Conservation (phyloP, 148 eudicot genomes). For the Simmondsia chinensis region DNA sequence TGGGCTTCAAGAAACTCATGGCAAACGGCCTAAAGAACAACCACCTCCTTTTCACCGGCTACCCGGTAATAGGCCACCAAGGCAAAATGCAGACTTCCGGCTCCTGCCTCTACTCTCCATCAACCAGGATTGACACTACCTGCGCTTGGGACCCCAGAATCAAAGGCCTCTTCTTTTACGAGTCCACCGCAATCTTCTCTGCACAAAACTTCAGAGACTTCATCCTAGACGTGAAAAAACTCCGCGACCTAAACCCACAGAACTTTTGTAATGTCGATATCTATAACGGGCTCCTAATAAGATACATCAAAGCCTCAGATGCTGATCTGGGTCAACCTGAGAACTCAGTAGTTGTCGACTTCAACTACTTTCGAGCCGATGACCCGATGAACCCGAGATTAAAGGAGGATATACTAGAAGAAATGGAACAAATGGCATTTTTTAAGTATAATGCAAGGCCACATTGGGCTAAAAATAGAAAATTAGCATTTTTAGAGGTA, state of each 20-base stretch:
- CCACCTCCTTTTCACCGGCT: conserved; percentile 48
- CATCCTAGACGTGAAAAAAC: conserved; percentile 43
- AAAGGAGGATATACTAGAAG: conserved; percentile 57
- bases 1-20: conserved; percentile 34
- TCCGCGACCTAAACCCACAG: conserved; percentile 37
- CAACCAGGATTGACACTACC: conserved; percentile 12
- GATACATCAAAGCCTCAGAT: conserved; percentile 46
- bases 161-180: conserved; percentile 61
- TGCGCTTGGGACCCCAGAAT: conserved; percentile 80
- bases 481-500: conserved; percentile 40
- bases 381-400: conserved; percentile 43
- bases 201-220: conserved; percentile 37
- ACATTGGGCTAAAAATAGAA: conserved; percentile 83
- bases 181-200: conserved; percentile 56
- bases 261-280: conserved; percentile 57
- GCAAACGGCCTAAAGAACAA: conserved; percentile 74
- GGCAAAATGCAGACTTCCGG: conserved; percentile 75
- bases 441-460: conserved; percentile 70
- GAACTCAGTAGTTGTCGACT: conserved; percentile 56
- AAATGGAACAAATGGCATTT: conserved; percentile 81
- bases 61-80: conserved; percentile 72
- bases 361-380: conserved; percentile 62
- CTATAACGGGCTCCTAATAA: conserved; percentile 61
- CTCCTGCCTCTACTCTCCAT: conserved; percentile 57
- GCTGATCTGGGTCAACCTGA: conserved; percentile 51